phyloP scores from a whole-genome alignment of 2,329 filamentous ascomycete species.

The Oidium heveae region DNA sequence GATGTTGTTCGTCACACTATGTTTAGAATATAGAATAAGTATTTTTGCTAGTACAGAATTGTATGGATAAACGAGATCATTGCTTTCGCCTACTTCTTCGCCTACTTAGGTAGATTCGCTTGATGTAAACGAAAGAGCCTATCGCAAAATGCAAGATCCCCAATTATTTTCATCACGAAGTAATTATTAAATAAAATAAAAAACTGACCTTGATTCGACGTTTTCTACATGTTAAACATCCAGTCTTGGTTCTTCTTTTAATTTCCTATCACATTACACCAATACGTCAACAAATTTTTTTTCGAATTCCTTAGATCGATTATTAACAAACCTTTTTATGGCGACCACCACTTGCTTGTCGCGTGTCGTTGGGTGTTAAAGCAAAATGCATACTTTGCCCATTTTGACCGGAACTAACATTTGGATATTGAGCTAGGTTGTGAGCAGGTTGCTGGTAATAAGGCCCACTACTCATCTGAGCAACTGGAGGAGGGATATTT shows the following conservation, averaged over 20 bases:
- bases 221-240: slow-evolving; percentile 39
- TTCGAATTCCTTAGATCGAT: slow-evolving; percentile 4
- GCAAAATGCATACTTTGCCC: slow-evolving; percentile 26
- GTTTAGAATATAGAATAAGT: background rate
- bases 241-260: slow-evolving; percentile 49
- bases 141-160: slow-evolving; percentile 12
- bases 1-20: slow-evolving; percentile 90
- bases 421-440: slow-evolving; percentile 18
- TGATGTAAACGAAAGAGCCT: slow-evolving; percentile 14
- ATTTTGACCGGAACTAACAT: slow-evolving; percentile 21
- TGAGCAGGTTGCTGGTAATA: slow-evolving; percentile 22
- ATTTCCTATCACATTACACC: slow-evolving; percentile 27
- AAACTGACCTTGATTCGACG: slow-evolving; percentile 46
- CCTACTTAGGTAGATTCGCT: slow-evolving; percentile 16
- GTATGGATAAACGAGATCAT: background rate
- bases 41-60: background rate
- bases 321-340: slow-evolving; percentile 23
- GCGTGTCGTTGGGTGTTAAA: slow-evolving; percentile 24
- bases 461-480: slow-evolving; percentile 18
- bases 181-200: slow-evolving; percentile 3
- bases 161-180: slow-evolving; percentile 1
- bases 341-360: slow-evolving; percentile 33
- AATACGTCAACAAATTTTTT: slow-evolving; percentile 7
- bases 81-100: slow-evolving; percentile 12
- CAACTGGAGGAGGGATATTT: slow-evolving; percentile 25